Base-by-base conservation (phyloP, 129 eudicot species). In the Chrysanthemum lavandulifolium region DNA sequence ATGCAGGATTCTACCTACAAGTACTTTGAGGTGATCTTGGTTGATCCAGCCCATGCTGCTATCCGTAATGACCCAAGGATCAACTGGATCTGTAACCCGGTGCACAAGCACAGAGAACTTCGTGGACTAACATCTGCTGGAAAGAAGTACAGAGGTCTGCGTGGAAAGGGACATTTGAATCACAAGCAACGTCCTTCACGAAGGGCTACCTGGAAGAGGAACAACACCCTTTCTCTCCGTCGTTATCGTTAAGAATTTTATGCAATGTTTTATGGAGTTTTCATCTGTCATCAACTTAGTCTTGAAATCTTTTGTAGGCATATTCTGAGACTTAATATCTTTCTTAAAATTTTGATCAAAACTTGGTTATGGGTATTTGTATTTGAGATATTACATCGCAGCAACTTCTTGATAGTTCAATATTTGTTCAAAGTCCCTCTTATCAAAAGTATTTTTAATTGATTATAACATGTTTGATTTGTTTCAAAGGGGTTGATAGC, bases 171-270 rank as follows among this genome's bases (percentile, higher is more conserved):
- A 4, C 96, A 90, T 65, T 72, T 83, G 72, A 79, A 88, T 78
- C 93, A 87, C 84, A 87, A 89, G 73, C 87, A 87, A 31, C 79
- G 96, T 9, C 96, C 92, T 2, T 85, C 94, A 52, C 76, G 91
- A 82, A 85, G 96, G 76, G 94, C 94, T 52, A 90, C 94, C 23
- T 90, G 96, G 94, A 89, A 90, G 84, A 90, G 95, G 70, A 90
- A 90, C 91, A 86, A 90, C 76, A 90, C 97, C 6, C 82, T 87
- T 6, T 87, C 95, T 8, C 87, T 88, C 51, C 95, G 88, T 19
- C 90, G 95, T 27, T 88, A 88, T 64, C 91, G 95, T 58, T 88
- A 68, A 81, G 2, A 2, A 19, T 43, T 49, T 31, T 61, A 31
- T 73, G 77, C 68, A 49, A n/a, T 73, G 33, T 62, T 63, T 29